phyloP scores from a whole-genome alignment of 371 early-diverging fungal genomes.

The Lichtheimia ramosa region DNA sequence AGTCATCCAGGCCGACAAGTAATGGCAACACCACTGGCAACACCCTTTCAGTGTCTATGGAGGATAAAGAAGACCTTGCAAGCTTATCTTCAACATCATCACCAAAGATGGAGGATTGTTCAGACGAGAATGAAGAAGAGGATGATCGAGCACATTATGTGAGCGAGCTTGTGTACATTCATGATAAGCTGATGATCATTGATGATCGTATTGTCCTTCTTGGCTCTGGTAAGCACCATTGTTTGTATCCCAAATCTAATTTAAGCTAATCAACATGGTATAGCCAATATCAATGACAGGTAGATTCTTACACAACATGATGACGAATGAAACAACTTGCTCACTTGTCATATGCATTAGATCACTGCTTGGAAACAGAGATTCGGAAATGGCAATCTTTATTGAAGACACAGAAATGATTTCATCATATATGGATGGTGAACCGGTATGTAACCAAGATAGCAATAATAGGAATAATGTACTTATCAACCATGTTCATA shows the following conservation, averaged over 20 bases:
- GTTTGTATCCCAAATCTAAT: neutral
- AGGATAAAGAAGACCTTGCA: slow-evolving; percentile 69
- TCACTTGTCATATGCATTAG: slow-evolving; percentile 35
- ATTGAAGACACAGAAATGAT: slow-evolving; percentile 78
- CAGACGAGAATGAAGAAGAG: neutral
- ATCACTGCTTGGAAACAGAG: slow-evolving; percentile 86
- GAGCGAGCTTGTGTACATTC: slow-evolving; percentile 89
- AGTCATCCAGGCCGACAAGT: neutral
- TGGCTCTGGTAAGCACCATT: slow-evolving; percentile 64
- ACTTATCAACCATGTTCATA: neutral
- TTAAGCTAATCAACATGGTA: too few relatives aligned
- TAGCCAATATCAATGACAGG: slow-evolving; percentile 49
- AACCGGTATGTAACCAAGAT: slow-evolving; percentile 36
- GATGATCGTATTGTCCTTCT: slow-evolving; percentile 83
- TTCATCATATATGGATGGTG: slow-evolving; percentile 71
- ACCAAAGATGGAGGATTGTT: slow-evolving; percentile 7
- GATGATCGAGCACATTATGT: slow-evolving; percentile 48
- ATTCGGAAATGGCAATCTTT: slow-evolving; percentile 87
- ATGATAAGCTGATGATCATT: slow-evolving; percentile 90
- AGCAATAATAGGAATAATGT: neutral
- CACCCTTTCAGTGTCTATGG: slow-evolving; percentile 71
- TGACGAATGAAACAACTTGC: neutral
- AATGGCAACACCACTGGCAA: slow-evolving; percentile 18
- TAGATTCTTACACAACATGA: neutral
- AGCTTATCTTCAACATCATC: slow-evolving; percentile 77